Evolutionary conservation across 768 basidiomycete genomes (phyloP), one percentile per base, ranked within the genome.

Genomic region (Lactifluus rugatus): DNA sequence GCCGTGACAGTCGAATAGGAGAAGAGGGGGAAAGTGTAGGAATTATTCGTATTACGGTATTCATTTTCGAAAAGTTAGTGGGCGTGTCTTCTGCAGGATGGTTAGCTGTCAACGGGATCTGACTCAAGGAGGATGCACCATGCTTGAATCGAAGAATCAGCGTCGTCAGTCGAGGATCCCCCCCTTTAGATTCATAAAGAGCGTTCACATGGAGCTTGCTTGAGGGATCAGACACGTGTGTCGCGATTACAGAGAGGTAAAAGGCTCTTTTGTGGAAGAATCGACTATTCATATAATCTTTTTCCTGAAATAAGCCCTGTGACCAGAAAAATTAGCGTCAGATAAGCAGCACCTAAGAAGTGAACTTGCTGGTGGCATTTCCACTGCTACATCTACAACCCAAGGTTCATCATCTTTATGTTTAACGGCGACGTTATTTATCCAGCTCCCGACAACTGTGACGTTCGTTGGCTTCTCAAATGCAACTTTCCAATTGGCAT

Each of bases 221-320:
- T 60, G 77, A 75, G 13, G 76, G 70, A 36, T 72, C 69, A 44
- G 72, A 72, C 39, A 93, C 68, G 1, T 81, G 79, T 8, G 79
- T 75, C 2, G 89, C 88, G 46, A 98, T 73, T 4, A 80, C 81
- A 7, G 93, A 87, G 19, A 97, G 79, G 71, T 91, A 99, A 68
- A 87, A 93, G 0, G 91, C 85, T 39, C 90, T 78, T 68, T 98
- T 98, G 68, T 94, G 87, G 68, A 95, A 94, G 69, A 87, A 93
- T 11, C 96, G 82, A 8, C 84, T 81, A 67, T 93, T 86, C 57
- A 93, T 75, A 63, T 92, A 90, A 67, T 98, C 94, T 68, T 98
- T 99, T 66, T 94, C 91, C 74, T 95, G 91, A 66, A 98, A 94
- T n/a, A 96, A 74, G 48, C 64, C 69, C 87, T 89, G 55, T 5